A percentile compares a stretch with the other conserved stretches of the same genome.
Conservation (phyloP, 2,329 filamentous ascomycete genomes). For the Rachicladosporium sp. region DNA sequence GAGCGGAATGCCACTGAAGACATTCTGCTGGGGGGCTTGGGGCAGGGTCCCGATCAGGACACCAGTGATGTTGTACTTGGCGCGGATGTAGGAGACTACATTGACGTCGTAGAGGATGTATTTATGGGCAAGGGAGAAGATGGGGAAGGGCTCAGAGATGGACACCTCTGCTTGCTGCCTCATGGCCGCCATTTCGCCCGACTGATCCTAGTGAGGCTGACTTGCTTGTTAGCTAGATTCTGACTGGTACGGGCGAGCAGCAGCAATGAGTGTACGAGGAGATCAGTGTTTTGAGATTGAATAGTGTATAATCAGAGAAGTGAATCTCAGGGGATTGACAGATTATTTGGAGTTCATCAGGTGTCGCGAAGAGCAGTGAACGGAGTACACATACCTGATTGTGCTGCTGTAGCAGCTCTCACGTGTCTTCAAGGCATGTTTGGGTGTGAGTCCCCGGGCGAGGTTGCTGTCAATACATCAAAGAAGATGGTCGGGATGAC, state of each 20-base stretch:
- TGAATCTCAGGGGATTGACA: slow-evolving; percentile 66
- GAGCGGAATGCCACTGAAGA: slow-evolving; percentile 79
- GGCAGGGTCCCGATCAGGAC: slow-evolving; percentile 79
- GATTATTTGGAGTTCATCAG: slow-evolving; percentile 33
- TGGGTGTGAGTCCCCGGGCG: neutral
- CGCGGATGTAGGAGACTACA: slow-evolving; percentile 64
- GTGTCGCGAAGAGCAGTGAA: neutral
- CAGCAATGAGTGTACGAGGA: too few relatives aligned
- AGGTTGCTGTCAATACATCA: slow-evolving; percentile 4
- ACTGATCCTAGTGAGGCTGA: too few relatives aligned
- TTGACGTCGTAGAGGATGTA: slow-evolving; percentile 86
- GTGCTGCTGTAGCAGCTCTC: too few relatives aligned
- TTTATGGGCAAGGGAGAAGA: slow-evolving; percentile 66
- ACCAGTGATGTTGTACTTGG: slow-evolving; percentile 71
- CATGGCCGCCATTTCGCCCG: too few relatives aligned
- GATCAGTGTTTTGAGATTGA: too few relatives aligned
- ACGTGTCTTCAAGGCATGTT: too few relatives aligned
- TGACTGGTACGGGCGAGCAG: too few relatives aligned
- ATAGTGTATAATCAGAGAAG: slow-evolving; percentile 12
- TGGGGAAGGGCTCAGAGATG: slow-evolving; percentile 52
- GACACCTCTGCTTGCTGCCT: slow-evolving; percentile 20
- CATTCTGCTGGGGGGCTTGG: slow-evolving; percentile 86
- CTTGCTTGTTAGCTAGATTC: too few relatives aligned
- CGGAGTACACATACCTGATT: too few relatives aligned
- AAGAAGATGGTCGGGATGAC: slow-evolving; percentile 2